Evolutionary conservation across 2,329 filamentous ascomycete species (phyloP).

Genomic region (Tolypocladium amazonense): DNA sequence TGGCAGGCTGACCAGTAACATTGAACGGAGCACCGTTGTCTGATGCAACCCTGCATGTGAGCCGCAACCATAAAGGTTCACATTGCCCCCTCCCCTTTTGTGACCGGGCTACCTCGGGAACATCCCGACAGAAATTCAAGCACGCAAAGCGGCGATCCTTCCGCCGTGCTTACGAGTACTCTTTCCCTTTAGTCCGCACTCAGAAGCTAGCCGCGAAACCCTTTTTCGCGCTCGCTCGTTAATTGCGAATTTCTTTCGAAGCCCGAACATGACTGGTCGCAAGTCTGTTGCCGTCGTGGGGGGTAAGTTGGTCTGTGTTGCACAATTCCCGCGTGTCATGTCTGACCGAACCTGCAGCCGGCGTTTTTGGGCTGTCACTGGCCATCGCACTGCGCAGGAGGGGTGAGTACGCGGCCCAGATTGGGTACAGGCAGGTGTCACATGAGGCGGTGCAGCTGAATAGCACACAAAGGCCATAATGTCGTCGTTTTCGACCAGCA

Average conservation of each 20-base stretch:
- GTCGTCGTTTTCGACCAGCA: constrained; percentile 13
- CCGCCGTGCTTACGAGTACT: neutral
- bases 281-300: constrained; percentile 7
- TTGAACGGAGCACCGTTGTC: no score
- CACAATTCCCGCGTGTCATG: neutral
- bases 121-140: neutral
- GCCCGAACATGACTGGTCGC: neutral
- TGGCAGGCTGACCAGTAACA: neutral
- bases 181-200: no score
- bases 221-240: neutral
- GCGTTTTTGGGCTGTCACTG: constrained; percentile 14
- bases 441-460: neutral
- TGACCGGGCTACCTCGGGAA: neutral
- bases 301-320: neutral
- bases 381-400: constrained; percentile 11
- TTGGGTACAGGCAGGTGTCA: neutral
- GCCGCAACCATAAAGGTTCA: neutral
- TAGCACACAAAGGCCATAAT: constrained; percentile 1
- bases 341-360: constrained; percentile 5
- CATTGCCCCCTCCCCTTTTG: neutral
- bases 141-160: neutral
- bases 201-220: neutral
- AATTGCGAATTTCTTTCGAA: neutral
- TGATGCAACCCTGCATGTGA: neutral
- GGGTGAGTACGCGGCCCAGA: constrained; percentile 2